Conservation (phyloP, 306 rosid genomes). For the Malus fusca region DNA sequence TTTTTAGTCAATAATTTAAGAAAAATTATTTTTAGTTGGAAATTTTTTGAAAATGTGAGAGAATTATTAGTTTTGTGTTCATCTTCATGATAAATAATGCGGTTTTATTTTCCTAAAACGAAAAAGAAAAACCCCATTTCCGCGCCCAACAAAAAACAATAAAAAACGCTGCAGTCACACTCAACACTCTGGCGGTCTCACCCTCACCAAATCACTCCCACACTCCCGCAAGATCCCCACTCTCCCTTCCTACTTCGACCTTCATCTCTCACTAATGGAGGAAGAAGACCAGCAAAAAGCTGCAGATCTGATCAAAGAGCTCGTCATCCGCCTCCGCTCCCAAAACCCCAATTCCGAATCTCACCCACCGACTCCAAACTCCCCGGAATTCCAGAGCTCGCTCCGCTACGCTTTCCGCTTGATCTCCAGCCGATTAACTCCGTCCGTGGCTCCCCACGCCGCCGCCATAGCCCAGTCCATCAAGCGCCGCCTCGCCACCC, state of each 20-base stretch:
- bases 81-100: too few species aligned
- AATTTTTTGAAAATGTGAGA: too few species aligned
- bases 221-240: neutral
- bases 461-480: slow-evolving; percentile 85
- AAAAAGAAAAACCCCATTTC: neutral
- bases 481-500: slow-evolving; percentile 84
- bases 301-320: slow-evolving; percentile 75
- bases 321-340: slow-evolving; percentile 61
- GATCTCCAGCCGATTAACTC: slow-evolving; percentile 65
- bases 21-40: too few species aligned
- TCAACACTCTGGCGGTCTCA: neutral
- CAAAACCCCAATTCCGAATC: slow-evolving; percentile 39
- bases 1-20: too few species aligned
- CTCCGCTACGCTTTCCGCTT: slow-evolving; percentile 83
- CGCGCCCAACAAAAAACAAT: slow-evolving; percentile 2
- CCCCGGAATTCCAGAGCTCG: slow-evolving; percentile 45
- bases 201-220: neutral
- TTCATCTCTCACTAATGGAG: slow-evolving; percentile 38
- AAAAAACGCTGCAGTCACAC: neutral
- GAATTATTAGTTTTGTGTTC: too few species aligned
- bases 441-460: slow-evolving; percentile 79
- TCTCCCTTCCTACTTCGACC: neutral
- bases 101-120: neutral
- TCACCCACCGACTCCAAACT: slow-evolving; percentile 30
- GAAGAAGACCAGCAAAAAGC: slow-evolving; percentile 80